Base-by-base conservation (phyloP, 306 rosid genomes). In the Prunus davidiana region DNA sequence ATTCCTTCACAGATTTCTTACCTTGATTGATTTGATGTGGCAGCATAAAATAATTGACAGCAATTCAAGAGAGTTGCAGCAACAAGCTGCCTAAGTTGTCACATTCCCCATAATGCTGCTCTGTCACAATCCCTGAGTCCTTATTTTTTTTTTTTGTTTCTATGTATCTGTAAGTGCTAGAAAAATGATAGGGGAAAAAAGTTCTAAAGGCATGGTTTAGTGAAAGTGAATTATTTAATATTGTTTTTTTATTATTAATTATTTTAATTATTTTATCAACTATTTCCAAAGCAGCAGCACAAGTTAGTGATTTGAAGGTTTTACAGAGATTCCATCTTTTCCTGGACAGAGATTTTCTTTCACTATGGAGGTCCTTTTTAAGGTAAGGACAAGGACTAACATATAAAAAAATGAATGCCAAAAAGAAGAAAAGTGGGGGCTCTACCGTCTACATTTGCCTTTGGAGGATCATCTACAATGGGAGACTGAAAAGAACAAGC, bases 251-350 rank as follows among this genome's bases (percentile, higher is more conserved):
- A 30, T 30, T 30, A 30, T 32, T 32, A 32, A 34, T 10, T 13
- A 46, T 46, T 46, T 0, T 18, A 5, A 19, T 52, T 18, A 5
- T 20, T 20, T 2, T 16, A 0, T 19, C 3, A 69, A 72, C 86
- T 73, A 68, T 78, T 84, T 72, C 87, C 87, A 73, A 84, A 67
- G 76, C 76, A 43, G 32, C 67, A 83, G 55, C 43, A 38, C 43
- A 67, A 62, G 24, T 74, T 32, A 47, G 65, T 60, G 67, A 11
- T 11, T 25, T 12, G 12, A 47, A 63, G 32, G 71, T 47, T 63
- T 62, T 30, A 5, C 70, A 46, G 64, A 64, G 52, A 20, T 57
- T 57, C 63, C 63, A 57, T 57, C 63, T 22, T 57, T 57, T 57
- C 63, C 30, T 8, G 12, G 63, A 22, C 63, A 57, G 3, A 22